These are phyloP conservation scores for Trichoderma sp. DNA, from an alignment of 2,329 filamentous ascomycete species.

Conservation along the genomic window DNA sequence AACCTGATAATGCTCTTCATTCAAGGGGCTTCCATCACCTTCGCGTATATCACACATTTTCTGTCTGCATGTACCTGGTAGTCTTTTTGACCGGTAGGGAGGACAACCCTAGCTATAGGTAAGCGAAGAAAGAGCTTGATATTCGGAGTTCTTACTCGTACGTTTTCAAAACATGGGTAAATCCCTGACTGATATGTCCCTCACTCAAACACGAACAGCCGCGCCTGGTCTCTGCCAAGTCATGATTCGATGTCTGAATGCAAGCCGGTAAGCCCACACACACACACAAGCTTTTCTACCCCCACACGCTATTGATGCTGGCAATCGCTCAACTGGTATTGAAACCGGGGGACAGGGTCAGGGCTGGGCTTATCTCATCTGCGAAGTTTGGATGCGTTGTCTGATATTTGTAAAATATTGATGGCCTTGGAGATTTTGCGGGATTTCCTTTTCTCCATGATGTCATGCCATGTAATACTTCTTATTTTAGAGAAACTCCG, in stretches of 20 bases:
- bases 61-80: not conserved
- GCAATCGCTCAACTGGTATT: not conserved
- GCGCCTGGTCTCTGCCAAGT: not conserved
- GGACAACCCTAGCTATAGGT: not conserved
- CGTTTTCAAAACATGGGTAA: not conserved
- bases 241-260: not conserved
- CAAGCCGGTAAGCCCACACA: not conserved
- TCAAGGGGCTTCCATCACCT: not conserved
- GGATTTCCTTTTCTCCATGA: not conserved
- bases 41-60: not conserved
- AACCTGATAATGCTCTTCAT: not conserved
- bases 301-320: not conserved
- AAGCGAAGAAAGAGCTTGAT: not conserved
- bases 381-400: not conserved
- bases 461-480: not conserved
- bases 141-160: not conserved
- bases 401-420: not conserved
- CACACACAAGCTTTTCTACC: not conserved
- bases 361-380: not conserved
- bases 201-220: not conserved
- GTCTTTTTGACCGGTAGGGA: not conserved
- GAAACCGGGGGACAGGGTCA: not conserved
- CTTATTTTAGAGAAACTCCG: not conserved
- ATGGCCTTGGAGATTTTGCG: not conserved
- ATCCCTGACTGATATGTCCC: not conserved